A percentile compares a stretch with the other conserved stretches of the same genome.
phyloP scores from a whole-genome alignment of 306 rosid species.

The Arachis stenosperma region DNA sequence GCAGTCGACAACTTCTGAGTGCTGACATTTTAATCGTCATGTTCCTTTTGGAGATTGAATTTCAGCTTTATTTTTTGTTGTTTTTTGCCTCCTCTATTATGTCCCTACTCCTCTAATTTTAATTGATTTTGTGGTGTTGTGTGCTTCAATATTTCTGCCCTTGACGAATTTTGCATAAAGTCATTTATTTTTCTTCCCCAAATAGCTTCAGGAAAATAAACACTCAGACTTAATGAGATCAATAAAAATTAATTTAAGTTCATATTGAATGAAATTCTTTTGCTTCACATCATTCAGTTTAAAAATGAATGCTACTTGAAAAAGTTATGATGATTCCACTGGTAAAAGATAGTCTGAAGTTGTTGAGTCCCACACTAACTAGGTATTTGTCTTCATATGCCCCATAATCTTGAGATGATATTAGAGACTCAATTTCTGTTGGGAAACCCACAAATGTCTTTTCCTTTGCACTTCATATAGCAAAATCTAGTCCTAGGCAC shows the following conservation, averaged over 20 bases:
- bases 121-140: constrained; percentile 10
- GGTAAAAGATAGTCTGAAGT: constrained; percentile 4
- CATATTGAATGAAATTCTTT: background rate
- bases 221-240: constrained; percentile 6
- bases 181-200: constrained; percentile 2
- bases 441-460: too few relatives aligned
- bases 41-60: constrained; percentile 28
- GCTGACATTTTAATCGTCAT: background rate
- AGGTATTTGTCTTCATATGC: too few relatives aligned
- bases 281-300: constrained; percentile 15
- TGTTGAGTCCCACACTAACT: too few relatives aligned
- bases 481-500: too few relatives aligned
- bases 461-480: too few relatives aligned
- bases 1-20: background rate
- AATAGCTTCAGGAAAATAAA: constrained; percentile 6
- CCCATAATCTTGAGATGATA: too few relatives aligned
- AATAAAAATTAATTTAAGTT: background rate
- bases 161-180: constrained; percentile 17
- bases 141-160: constrained; percentile 30
- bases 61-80: constrained; percentile 18
- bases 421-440: too few relatives aligned
- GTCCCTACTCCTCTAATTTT: constrained; percentile 18
- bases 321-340: constrained; percentile 21
- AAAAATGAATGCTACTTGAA: constrained; percentile 8
- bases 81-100: constrained; percentile 2